Percentiles rank a stretch among this genome's conserved stretches.
These are phyloP conservation scores for Tuber borchii DNA, from an alignment of 495 filamentous ascomycete genomes.

Conservation along the genomic window DNA sequence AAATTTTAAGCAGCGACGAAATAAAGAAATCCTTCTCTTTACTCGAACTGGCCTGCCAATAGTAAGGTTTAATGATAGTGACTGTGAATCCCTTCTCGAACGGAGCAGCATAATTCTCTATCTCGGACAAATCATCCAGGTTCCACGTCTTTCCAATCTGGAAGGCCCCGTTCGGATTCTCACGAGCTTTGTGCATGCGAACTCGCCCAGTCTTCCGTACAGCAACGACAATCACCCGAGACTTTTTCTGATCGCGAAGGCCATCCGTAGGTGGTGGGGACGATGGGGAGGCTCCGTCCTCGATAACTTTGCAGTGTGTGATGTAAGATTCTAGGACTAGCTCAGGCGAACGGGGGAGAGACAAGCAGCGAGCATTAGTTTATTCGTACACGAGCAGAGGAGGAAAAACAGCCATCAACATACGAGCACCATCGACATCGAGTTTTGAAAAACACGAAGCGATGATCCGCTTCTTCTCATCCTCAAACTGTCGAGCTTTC, in stretches of 20 bases:
- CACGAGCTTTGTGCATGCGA: slow-evolving; percentile 90
- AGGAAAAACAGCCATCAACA: slow-evolving; percentile 23
- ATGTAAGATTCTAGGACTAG: slow-evolving; percentile 91
- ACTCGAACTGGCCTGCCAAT: slow-evolving; percentile 83
- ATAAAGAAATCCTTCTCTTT: slow-evolving; percentile 99
- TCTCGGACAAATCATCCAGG: slow-evolving; percentile 72
- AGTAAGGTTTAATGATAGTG: slow-evolving; percentile 86
- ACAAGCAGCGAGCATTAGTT: not conserved
- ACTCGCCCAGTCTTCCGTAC: slow-evolving; percentile 88
- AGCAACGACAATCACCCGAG: slow-evolving; percentile 81
- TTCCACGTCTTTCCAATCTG: slow-evolving; percentile 98
- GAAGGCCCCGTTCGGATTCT: slow-evolving; percentile 87
- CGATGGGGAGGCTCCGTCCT: slow-evolving; percentile 78
- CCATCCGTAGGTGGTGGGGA: slow-evolving; percentile 67
- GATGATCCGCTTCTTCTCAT: slow-evolving; percentile 88
- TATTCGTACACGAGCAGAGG: slow-evolving; percentile 9
- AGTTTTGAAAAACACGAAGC: slow-evolving; percentile 85
- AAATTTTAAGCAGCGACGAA: slow-evolving; percentile 88
- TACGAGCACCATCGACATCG: slow-evolving; percentile 62
- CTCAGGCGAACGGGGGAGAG: slow-evolving; percentile 3
- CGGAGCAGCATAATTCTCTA: slow-evolving; percentile 67
- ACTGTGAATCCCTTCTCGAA: slow-evolving; percentile 78
- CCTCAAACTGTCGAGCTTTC: slow-evolving; percentile 85
- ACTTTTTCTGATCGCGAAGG: slow-evolving; percentile 68
- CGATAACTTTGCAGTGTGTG: slow-evolving; percentile 82